phyloP scores from a whole-genome alignment of 2,329 filamentous ascomycete genomes.

The Peltaster fructicola region DNA sequence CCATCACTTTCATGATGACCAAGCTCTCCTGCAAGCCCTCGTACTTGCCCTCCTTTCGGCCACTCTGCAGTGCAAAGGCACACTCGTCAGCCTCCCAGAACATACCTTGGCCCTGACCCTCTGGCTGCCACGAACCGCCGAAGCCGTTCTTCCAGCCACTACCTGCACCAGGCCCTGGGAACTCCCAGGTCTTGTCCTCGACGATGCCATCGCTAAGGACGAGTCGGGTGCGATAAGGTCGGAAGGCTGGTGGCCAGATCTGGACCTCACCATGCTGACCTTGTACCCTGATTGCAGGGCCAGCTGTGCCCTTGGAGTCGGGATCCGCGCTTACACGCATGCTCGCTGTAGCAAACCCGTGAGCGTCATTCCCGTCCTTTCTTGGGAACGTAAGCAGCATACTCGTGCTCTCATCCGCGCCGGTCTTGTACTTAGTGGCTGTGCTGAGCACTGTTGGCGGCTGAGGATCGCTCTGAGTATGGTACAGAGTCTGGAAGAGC shows the following conservation, averaged over 20 bases:
- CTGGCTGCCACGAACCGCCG: conserved; percentile 25
- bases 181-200: conserved; percentile 28
- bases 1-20: conserved; percentile 69
- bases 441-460: conserved; percentile 46
- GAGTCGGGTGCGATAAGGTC: conserved; percentile 34
- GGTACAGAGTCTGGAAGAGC: conserved; percentile 80
- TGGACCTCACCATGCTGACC: conserved; percentile 70
- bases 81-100: conserved; percentile 77
- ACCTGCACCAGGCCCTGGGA: conserved; percentile 29
- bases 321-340: conserved; percentile 46
- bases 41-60: conserved; percentile 54
- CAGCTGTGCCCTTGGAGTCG: conserved; percentile 39
- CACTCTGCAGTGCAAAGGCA: conserved; percentile 56
- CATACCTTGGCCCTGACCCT: conserved; percentile 59
- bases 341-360: conserved; percentile 46
- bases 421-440: conserved; percentile 58
- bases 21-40: conserved; percentile 62
- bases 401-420: conserved; percentile 61
- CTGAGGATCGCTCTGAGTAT: conserved; percentile 51
- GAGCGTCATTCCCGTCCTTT: conserved; percentile 37
- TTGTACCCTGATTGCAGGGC: conserved; percentile 60
- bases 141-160: conserved; percentile 32
- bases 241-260: conserved; percentile 53
- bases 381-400: conserved; percentile 61
- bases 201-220: conserved; percentile 26